Evolutionary conservation across 768 basidiomycete species (phyloP).

Genomic region (Pleurotus eryngii): DNA sequence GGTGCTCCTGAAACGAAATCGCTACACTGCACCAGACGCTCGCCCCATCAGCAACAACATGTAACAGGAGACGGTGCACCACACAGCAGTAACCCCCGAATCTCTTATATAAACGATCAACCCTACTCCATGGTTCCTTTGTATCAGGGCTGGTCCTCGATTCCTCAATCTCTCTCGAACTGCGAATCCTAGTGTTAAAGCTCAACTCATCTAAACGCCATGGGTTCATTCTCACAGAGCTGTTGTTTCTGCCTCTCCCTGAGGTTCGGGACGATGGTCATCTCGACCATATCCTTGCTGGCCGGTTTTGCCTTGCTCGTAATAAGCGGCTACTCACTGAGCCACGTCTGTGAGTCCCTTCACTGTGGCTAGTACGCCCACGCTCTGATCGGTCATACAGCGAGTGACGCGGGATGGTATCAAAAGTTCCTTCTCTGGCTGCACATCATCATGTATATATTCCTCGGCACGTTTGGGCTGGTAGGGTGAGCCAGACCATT

Average conservation of each 20-base stretch:
- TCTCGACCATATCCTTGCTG: not conserved
- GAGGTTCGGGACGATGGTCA: not conserved
- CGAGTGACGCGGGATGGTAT: constrained; percentile 1
- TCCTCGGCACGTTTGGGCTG: constrained; percentile 2
- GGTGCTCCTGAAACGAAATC: not conserved
- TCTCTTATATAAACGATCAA: not conserved
- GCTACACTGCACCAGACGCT: not conserved
- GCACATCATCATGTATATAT: constrained; percentile 6
- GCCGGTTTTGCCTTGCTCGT: constrained; percentile 1
- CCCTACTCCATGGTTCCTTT: not conserved
- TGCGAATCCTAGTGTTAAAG: too few species aligned
- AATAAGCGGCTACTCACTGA: not conserved
- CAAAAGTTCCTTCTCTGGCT: constrained; percentile 6
- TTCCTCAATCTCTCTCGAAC: not conserved
- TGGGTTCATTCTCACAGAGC: constrained; percentile 5
- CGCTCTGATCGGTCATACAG: not conserved
- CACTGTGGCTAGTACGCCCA: not conserved
- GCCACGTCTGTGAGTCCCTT: not conserved
- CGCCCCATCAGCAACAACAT: not conserved
- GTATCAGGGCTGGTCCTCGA: constrained; percentile 7
- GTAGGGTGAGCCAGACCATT: not conserved
- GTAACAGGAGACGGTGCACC: constrained; percentile 4
- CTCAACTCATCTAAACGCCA: not conserved
- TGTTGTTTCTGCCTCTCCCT: constrained; percentile 7
- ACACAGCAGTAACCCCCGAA: not conserved